These are phyloP conservation scores for Dothiorella sarmentorum DNA, from an alignment of 2,329 filamentous ascomycete species.

Conservation along the genomic window DNA sequence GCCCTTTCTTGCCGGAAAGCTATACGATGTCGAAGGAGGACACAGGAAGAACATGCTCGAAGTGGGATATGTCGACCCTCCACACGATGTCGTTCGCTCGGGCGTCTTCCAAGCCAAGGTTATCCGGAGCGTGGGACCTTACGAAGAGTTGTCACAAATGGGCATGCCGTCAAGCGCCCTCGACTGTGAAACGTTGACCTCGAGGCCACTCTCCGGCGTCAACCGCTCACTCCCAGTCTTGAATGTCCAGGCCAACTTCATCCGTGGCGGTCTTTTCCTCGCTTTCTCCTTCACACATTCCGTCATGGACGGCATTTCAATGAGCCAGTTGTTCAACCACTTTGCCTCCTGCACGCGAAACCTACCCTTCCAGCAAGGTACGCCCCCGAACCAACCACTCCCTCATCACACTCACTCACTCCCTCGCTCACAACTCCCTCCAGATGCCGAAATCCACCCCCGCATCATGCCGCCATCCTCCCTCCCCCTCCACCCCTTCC, in stretches of 20 bases:
- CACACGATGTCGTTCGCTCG: background rate
- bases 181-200: background rate
- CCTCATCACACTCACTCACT: background rate
- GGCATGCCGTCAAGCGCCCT: background rate
- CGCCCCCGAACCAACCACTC: too few species aligned
- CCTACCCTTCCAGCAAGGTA: background rate
- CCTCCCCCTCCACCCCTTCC: background rate
- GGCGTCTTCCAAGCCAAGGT: background rate
- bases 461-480: background rate
- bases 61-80: background rate
- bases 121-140: background rate
- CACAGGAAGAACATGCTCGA: background rate
- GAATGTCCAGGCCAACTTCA: background rate
- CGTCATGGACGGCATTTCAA: background rate
- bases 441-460: background rate
- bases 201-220: fast-evolving
- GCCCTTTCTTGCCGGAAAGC: background rate
- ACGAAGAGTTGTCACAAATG: background rate
- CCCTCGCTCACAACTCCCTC: background rate
- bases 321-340: background rate
- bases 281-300: background rate
- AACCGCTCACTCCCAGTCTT: background rate
- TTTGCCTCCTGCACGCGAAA: background rate
- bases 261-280: background rate
- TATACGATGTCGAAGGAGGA: background rate